Base-by-base conservation (phyloP, 768 basidiomycete genomes). In the Boletus rufocinnamomeus region DNA sequence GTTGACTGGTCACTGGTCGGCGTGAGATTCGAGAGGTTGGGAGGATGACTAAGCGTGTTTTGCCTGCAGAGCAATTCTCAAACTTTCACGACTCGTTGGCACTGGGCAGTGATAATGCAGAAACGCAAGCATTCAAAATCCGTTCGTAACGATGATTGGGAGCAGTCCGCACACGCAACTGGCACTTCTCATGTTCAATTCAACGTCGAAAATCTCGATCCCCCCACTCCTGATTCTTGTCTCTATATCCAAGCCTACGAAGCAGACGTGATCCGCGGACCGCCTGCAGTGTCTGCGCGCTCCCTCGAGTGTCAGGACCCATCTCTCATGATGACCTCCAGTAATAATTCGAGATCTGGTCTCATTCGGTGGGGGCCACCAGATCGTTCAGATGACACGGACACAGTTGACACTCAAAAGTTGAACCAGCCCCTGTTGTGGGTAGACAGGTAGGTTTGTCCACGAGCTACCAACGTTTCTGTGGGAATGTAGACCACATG, bases 401-500 rank as follows among this genome's bases (percentile, higher is more conserved):
- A 58, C 19, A 34, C 30, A 14, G 50, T 21, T 7, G 53, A 25
- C 43, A 34, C 54, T 35, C 49, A 56, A 41, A 40, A 35, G 50
- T 16, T 28, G 50, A 44, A 50, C 11, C 50, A 41, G 16, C 52
- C 46, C 30, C 28, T 68, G 23, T 65, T 90, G 4, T 94, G 88
- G 90, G 83, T 91, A 54, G 92, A 95, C 78, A 87, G 92, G 92
- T 94, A 85, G 70, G 88, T 82, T 61, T 70, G 63, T 73, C 58
- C 61, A 58, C 63, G 53, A 63, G 55, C 23, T 60, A 27, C 53
- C 51, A 54, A 49, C 34, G 23, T 60, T 45, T 57, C 50, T 34
- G 40, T 54, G 45, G 50, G 41, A 59, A 53, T 38, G 48, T 27
- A 50, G 58, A 59, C 35, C 44, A 50, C 49, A 66, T 51, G 44